Evolutionary conservation across 441 rosid species (phyloP), one percentile per base, ranked within the genome.

Genomic region (Kokia cookei): DNA sequence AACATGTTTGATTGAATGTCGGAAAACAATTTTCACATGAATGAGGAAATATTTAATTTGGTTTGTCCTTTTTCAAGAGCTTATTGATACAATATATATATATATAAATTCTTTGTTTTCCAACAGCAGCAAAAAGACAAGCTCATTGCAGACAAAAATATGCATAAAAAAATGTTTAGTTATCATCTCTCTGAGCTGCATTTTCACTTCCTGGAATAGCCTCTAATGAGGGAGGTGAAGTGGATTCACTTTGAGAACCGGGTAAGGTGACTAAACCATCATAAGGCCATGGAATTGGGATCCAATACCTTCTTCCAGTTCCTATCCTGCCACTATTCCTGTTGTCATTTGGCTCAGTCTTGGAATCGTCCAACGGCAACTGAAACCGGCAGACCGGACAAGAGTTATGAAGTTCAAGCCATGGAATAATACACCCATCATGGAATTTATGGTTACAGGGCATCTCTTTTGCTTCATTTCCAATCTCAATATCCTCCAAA

Each of bases 381-480:
- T 89, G 88, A 75, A 58, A 85, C 72, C 96, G 86, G 77, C 94
- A 93, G 26, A 94, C 86, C 0, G 96, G 98, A 63, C 97, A 94
- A 35, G 99, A 90, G 75, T 93, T 87, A 53, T 90, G 97, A 71
- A 91, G 79, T 60, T 86, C 82, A 0, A 93, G 93, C 99, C 98
- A 94, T 1, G 96, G 94, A 53, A 84, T 58, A 69, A 94, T 87
- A 48, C 99, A 93, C 5, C 29, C 85, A 9, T 69, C 10, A 64
- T 94, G 98, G 69, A 88, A 94, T 58, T 80, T 88, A 57, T 91
- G 97, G 75, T 86, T 87, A 72, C 91, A 91, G 26, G 94, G 93
- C 91, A 91, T 85, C 74, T 93, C 87, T 74, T 77, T 88, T 8
- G 93, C 83, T 76, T 88, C 88, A 61, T 62, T 75, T 65, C 92